Percentiles rank a stretch among this genome's conserved stretches.
Evolutionary conservation across 345 rosid genomes (phyloP).

Genomic region (Arabis hirsuta): DNA sequence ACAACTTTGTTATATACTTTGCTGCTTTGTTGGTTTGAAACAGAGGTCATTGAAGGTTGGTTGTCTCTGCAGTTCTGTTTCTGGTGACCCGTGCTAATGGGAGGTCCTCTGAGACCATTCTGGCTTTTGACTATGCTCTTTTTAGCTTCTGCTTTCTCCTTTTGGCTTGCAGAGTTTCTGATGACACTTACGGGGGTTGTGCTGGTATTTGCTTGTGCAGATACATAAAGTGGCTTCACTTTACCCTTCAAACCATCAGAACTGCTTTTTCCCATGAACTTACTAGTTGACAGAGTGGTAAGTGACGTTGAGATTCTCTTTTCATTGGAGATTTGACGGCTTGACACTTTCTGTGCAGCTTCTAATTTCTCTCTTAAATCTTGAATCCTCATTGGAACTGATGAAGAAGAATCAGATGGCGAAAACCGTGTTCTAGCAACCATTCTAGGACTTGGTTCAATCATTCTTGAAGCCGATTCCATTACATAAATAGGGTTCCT

Average conservation of each 20-base stretch:
- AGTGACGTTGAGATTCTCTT: conserved; percentile 37
- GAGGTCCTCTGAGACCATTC: conserved; percentile 51
- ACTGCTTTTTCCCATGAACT: conserved; percentile 43
- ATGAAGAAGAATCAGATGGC: conserved; percentile 52
- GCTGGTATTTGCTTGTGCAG: conserved; percentile 53
- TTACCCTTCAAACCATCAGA: conserved; percentile 50
- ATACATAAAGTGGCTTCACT: conserved; percentile 49
- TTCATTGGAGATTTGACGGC: conserved; percentile 51
- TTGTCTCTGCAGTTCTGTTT: conserved; percentile 68
- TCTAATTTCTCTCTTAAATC: conserved; percentile 83
- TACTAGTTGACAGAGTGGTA: conserved; percentile 30
- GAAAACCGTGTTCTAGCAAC: conserved; percentile 50
- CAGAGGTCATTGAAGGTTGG: conserved; percentile 47
- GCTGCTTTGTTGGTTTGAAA: conserved; percentile 47
- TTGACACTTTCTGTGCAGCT: conserved; percentile 56
- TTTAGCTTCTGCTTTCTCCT: conserved; percentile 53
- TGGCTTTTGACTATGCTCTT: conserved; percentile 47
- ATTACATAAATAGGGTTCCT: conserved; percentile 63
- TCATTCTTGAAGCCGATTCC: conserved; percentile 86
- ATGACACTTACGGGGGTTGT: conserved; percentile 36
- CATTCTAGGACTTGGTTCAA: conserved; percentile 67
- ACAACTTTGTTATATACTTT: conserved; percentile 46
- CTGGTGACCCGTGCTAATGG: conserved; percentile 49
- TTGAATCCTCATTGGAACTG: conserved; percentile 73
- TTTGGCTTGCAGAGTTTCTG: conserved; percentile 47